Percentiles rank a stretch among this genome's conserved stretches.
Conservation (phyloP, 768 basidiomycete species). For the Russula ochroleuca region DNA sequence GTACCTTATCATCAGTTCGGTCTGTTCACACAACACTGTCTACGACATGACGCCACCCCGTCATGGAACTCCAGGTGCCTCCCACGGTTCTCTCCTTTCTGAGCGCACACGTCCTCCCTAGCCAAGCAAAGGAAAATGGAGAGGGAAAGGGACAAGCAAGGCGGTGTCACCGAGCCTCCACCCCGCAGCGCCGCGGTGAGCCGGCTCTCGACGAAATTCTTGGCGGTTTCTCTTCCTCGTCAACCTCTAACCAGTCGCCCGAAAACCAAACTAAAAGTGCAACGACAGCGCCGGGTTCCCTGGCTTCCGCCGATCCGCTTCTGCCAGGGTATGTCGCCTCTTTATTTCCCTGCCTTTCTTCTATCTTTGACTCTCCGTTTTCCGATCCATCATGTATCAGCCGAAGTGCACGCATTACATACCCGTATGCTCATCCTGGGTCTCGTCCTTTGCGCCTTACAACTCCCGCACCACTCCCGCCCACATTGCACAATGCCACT, state of each 20-base stretch:
- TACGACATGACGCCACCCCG: conserved; percentile 16
- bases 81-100: conserved; percentile 2
- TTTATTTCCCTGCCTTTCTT: background rate
- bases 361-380: too few relatives aligned
- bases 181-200: conserved; percentile 17
- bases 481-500: conserved; percentile 18
- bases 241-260: background rate
- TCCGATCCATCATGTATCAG: background rate
- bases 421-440: conserved; percentile 25
- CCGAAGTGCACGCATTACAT: conserved; percentile 25
- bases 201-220: conserved; percentile 26
- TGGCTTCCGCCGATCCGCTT: conserved; percentile 12
- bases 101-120: conserved; percentile 15
- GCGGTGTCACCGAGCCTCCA: conserved; percentile 5
- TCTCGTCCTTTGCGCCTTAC: conserved; percentile 24
- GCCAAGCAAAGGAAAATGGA: conserved; percentile 7
- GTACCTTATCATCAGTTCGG: too few relatives aligned
- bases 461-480: conserved; percentile 18
- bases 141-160: conserved; percentile 22
- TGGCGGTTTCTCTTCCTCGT: conserved; percentile 1
- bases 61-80: conserved; percentile 11
- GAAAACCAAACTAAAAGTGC: background rate
- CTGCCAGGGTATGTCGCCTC: conserved; percentile 23
- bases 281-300: background rate
- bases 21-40: background rate